phyloP scores from a whole-genome alignment of 2,329 filamentous ascomycete genomes.

The Botryotinia narcissicola region DNA sequence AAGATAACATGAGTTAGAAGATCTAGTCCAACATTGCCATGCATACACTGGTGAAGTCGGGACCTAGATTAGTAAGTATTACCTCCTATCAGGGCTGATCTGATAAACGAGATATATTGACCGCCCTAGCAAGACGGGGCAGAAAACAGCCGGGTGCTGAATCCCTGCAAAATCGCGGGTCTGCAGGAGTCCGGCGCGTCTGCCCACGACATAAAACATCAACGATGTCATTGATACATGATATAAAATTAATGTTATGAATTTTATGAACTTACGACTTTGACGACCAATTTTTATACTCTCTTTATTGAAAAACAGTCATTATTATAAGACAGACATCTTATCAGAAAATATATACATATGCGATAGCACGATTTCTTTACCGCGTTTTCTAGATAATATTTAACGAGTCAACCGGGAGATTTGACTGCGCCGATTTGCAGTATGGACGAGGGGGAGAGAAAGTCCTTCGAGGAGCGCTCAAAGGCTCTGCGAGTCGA shows the following conservation, averaged over 20 bases:
- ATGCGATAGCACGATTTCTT: background rate
- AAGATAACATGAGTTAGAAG: background rate
- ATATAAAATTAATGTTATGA: slow-evolving; percentile 1
- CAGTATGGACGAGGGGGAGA: slow-evolving; percentile 32
- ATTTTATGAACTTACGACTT: slow-evolving; percentile 15
- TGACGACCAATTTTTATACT: background rate
- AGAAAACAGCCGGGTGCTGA: background rate
- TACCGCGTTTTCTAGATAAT: background rate
- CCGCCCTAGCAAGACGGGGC: background rate
- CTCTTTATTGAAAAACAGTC: background rate
- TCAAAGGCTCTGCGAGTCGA: slow-evolving; percentile 60
- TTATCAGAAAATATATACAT: background rate
- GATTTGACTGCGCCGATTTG: background rate
- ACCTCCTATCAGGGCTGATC: background rate
- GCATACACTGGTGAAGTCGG: background rate
- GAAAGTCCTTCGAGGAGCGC: slow-evolving; percentile 30
- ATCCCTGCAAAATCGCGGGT: background rate
- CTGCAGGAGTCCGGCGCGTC: slow-evolving; percentile 2
- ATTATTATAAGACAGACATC: background rate
- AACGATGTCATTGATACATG: background rate
- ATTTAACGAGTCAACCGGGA: background rate
- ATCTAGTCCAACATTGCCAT: background rate
- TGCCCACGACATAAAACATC: slow-evolving; percentile 3
- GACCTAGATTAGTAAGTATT: background rate
- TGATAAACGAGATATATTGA: background rate